Evolutionary conservation across 805 yeast genomes (phyloP).

Genomic region (Schwanniomyces pseudopolymorphus): DNA sequence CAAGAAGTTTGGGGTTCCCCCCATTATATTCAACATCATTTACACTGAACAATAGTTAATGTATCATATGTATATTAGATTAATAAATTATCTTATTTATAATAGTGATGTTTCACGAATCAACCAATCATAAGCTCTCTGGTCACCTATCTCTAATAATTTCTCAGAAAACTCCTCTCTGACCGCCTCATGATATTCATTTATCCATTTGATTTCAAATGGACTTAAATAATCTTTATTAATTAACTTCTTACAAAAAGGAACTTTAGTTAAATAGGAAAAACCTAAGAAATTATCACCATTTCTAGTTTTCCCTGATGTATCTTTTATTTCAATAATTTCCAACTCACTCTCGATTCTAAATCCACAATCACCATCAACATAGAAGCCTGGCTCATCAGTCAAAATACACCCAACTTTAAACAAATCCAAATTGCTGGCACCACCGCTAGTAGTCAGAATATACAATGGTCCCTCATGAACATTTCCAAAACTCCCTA

Average conservation of each 20-base stretch:
- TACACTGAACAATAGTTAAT: conserved; percentile 1
- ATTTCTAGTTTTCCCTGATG: conserved; percentile 35
- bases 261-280: conserved; percentile 42
- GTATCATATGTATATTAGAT: conserved; percentile 1
- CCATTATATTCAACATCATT: conserved; percentile 24
- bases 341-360: conserved; percentile 84
- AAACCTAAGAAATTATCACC: conserved; percentile 36
- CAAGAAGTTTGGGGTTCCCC: conserved; percentile 24
- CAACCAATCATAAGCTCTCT: conserved; percentile 70
- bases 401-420: conserved; percentile 70
- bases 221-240: conserved; percentile 28
- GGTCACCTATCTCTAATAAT: conserved; percentile 54
- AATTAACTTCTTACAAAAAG: conserved; percentile 37
- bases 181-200: conserved; percentile 34
- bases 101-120: conserved; percentile 56
- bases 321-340: conserved; percentile 43
- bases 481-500: conserved; percentile 87
- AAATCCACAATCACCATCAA: conserved; percentile 86
- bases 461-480: conserved; percentile 95
- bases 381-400: conserved; percentile 94
- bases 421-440: conserved; percentile 44
- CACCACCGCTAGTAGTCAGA: conserved; percentile 53
- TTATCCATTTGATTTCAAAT: conserved; percentile 38
- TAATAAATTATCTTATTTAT: conserved; percentile 2
- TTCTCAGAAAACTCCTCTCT: conserved; percentile 31